Conservation (phyloP, 192 early-diverging fungal species). For the Podila clonocystis region DNA sequence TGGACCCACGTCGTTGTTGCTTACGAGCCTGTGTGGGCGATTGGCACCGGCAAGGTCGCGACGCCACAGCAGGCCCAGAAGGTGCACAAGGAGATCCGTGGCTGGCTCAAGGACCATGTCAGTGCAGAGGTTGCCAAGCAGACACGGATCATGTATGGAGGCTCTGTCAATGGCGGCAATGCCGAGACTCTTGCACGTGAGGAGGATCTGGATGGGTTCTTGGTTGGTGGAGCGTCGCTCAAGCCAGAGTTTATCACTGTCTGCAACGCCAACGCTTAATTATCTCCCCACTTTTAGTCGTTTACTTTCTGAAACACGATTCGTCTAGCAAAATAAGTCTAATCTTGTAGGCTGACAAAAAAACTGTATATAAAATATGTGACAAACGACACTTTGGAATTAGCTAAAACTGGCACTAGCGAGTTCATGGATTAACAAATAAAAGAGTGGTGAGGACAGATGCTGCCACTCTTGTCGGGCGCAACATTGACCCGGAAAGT, state of each 20-base stretch:
- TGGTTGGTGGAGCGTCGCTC: constrained; percentile 97
- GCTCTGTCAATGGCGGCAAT: constrained; percentile 90
- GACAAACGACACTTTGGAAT: too few relatives aligned
- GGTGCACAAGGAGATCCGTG: constrained; percentile 83
- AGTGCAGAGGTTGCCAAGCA: constrained; percentile 80
- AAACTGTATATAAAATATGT: too few relatives aligned
- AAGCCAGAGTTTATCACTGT: constrained; percentile 86
- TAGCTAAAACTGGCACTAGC: too few relatives aligned
- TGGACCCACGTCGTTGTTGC: constrained; percentile 95
- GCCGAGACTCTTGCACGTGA: constrained; percentile 75
- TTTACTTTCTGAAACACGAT: neutral
- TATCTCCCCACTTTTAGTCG: neutral
- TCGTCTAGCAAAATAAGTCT: too few relatives aligned
- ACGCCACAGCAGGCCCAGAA: constrained; percentile 94
- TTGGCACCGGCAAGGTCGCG: constrained; percentile 98
- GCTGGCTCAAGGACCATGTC: constrained; percentile 81
- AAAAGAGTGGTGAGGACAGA: too few relatives aligned
- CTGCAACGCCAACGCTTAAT: constrained; percentile 9
- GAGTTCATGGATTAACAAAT: too few relatives aligned
- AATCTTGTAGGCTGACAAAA: too few relatives aligned
- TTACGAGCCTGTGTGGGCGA: constrained; percentile 99
- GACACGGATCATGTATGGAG: constrained; percentile 95
- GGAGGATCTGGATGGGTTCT: constrained; percentile 96
- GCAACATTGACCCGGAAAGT: too few relatives aligned
- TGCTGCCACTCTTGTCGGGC: too few relatives aligned